These are phyloP conservation scores for Uromyces viciae-fabae DNA, from an alignment of 1,284 basidiomycete species.

Conservation along the genomic window DNA sequence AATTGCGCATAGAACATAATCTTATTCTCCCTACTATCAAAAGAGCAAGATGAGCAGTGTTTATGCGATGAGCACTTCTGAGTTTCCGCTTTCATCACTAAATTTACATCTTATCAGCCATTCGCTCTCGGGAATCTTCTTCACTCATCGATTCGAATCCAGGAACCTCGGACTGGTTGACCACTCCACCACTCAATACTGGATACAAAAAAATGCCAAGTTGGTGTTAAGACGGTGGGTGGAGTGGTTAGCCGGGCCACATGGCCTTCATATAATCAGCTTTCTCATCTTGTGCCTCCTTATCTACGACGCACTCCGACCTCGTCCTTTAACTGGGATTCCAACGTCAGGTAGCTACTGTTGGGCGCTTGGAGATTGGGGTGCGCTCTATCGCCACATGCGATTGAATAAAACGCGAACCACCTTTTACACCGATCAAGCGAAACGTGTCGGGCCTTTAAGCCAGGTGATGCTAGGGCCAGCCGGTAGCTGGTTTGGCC, in stretches of 20 bases:
- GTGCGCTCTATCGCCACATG: slow-evolving; percentile 28
- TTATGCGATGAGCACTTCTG: slow-evolving; percentile 9
- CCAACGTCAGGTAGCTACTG: slow-evolving; percentile 31
- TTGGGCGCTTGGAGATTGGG: slow-evolving; percentile 26
- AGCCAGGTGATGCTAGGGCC: slow-evolving; percentile 37
- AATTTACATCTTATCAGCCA: slow-evolving; percentile 19
- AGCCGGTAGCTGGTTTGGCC: slow-evolving; percentile 39
- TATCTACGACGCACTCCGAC: slow-evolving; percentile 31
- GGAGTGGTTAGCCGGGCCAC: slow-evolving; percentile 24
- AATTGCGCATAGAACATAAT: background rate
- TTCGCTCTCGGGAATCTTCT: slow-evolving; percentile 28
- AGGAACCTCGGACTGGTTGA: slow-evolving; percentile 13
- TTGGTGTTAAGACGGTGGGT: slow-evolving; percentile 31
- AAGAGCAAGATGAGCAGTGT: slow-evolving; percentile 8
- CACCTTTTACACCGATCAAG: slow-evolving; percentile 28
- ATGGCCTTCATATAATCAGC: slow-evolving; percentile 28
- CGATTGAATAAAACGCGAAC: slow-evolving; percentile 11
- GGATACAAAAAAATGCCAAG: slow-evolving; percentile 24
- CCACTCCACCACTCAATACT: slow-evolving; percentile 5
- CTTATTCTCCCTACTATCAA: background rate
- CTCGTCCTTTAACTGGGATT: slow-evolving; percentile 36
- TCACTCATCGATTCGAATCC: slow-evolving; percentile 14
- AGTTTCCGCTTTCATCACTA: slow-evolving; percentile 24
- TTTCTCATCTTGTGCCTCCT: slow-evolving; percentile 34
- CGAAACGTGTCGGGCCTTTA: slow-evolving; percentile 15